Evolutionary conservation across 495 filamentous ascomycete genomes (phyloP), one percentile per base, ranked within the genome.

Genomic region (Penicillium canariense): DNA sequence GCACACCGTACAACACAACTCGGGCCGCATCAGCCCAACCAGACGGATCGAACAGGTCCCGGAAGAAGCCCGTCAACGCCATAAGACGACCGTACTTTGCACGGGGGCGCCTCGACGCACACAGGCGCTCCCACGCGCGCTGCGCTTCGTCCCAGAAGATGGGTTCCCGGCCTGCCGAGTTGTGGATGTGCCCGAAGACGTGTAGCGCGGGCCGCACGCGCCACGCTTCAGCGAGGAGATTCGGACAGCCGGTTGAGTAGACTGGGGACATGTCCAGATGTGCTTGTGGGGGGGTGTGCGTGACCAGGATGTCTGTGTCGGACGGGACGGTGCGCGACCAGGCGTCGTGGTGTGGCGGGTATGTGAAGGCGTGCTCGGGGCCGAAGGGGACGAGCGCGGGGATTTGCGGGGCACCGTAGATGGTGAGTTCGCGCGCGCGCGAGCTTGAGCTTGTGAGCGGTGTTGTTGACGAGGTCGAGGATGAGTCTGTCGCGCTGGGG

Each of bases 131-230:
- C 78, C 88, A 92, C 0, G 81, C 78, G 22, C 60, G 69, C 63
- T 96, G 89, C 45, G 81, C 85, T 42, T 88, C 79, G 66, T 95
- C 90, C 83, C 85, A 96, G 72, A 84, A 91, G 1, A 89, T 74
- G 3, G 82, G 73, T 61, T 92, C 84, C 20, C 71, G 66, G 6
- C 84, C 84, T 39, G 81, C 74, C 6, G 77, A 80, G 31, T 72
- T 84, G 70, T 97, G 94, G 23, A 95, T 78, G 66, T 97, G 94
- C 5, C 92, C 93, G 70, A 95, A 96, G 51, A 96, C 80, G 68
- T 97, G 93, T 10, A 97, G 72, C 27, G 74, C 73, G 3, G 93
- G 92, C 52, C 83, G 84, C 17, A 94, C 83, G 23, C 83, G 79
- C 89, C 90, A 94, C 26, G 90, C 61, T 56, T 95, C 90, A 15